Evolutionary conservation across 805 yeast genomes (phyloP).

Genomic region (Huiozyma sinensis): DNA sequence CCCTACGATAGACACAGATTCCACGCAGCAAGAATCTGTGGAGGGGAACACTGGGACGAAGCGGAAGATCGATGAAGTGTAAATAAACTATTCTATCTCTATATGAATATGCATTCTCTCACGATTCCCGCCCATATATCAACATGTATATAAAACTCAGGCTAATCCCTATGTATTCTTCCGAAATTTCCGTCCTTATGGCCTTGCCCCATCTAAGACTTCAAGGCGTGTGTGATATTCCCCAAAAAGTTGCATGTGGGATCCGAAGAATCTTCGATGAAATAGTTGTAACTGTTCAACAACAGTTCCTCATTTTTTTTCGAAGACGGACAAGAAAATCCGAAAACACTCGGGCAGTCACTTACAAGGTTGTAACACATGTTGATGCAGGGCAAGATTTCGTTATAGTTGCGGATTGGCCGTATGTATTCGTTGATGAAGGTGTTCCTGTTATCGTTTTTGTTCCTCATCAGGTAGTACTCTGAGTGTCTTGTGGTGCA

Average conservation of each 20-base stretch:
- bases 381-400: slow-evolving; percentile 77
- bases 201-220: background rate
- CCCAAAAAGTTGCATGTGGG: slow-evolving; percentile 36
- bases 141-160: background rate
- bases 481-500: slow-evolving; percentile 47
- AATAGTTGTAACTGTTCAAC: slow-evolving; percentile 24
- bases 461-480: slow-evolving; percentile 37
- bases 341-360: slow-evolving; percentile 72
- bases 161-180: background rate
- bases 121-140: background rate
- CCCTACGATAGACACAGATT: too few relatives aligned
- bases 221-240: slow-evolving; percentile 9
- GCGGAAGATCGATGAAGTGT: slow-evolving; percentile 10
- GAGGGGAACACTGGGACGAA: slow-evolving; percentile 2
- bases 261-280: slow-evolving; percentile 11
- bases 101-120: background rate
- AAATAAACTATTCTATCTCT: background rate
- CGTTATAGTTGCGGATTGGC: slow-evolving; percentile 54
- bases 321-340: slow-evolving; percentile 61
- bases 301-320: slow-evolving; percentile 10
- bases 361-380: slow-evolving; percentile 69
- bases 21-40: background rate
- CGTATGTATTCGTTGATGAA: slow-evolving; percentile 44
- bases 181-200: background rate
- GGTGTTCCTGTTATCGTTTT: slow-evolving; percentile 46